These are phyloP conservation scores for Xylariales sp. DNA, from an alignment of 2,329 filamentous ascomycete species.

Conservation along the genomic window DNA sequence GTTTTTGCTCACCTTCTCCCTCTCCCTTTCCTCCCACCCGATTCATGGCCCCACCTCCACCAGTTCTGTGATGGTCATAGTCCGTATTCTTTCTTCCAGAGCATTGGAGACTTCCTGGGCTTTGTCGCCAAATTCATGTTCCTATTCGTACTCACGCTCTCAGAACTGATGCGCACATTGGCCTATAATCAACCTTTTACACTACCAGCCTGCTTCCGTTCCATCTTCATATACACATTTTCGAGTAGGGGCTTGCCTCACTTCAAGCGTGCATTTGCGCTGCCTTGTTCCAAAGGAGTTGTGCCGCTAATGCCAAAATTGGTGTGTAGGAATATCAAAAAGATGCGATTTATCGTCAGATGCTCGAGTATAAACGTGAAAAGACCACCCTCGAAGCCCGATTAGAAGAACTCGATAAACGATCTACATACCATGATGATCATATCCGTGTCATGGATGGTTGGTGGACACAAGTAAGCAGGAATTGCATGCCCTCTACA, in stretches of 20 bases:
- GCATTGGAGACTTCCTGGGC: conserved; percentile 40
- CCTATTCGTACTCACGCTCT: conserved; percentile 50
- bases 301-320: conserved; percentile 52
- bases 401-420: conserved; percentile 82
- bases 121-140: conserved; percentile 40
- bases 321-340: conserved; percentile 84
- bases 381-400: conserved; percentile 83
- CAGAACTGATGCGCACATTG: conserved; percentile 50
- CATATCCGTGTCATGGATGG: conserved; percentile 90
- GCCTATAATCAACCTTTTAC: conserved; percentile 45
- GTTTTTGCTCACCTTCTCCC: conserved; percentile 29
- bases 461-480: conserved; percentile 91
- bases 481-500: background rate
- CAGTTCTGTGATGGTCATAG: conserved; percentile 29
- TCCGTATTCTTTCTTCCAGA: conserved; percentile 7
- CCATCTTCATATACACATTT: conserved; percentile 41
- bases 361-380: conserved; percentile 97
- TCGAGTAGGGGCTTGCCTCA: conserved; percentile 43
- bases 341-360: conserved; percentile 95
- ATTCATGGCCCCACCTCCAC: conserved; percentile 37
- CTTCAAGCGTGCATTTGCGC: conserved; percentile 45
- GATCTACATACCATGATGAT: conserved; percentile 86
- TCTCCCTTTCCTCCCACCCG: conserved; percentile 24
- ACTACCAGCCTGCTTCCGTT: conserved; percentile 38
- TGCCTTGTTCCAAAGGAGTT: conserved; percentile 40